Percentiles rank a stretch among this genome's conserved stretches.
Conservation (phyloP, 257 asterid species). For the Gentiana straminea region DNA sequence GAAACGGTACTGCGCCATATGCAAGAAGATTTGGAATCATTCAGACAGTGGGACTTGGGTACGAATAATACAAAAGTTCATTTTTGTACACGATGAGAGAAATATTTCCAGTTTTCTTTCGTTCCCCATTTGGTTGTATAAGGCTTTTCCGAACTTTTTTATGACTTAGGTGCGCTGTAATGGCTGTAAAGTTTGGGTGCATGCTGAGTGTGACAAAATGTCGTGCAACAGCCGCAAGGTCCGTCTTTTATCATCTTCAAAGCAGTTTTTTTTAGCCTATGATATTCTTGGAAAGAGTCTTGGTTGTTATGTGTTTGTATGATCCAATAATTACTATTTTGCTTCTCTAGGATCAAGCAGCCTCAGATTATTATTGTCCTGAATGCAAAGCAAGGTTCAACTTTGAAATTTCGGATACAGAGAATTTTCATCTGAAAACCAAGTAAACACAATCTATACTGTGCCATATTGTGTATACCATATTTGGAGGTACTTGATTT, state of each 20-base stretch:
- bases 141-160: neutral
- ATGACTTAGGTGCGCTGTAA: slow-evolving; percentile 64
- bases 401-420: slow-evolving; percentile 95
- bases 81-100: no score
- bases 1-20: slow-evolving; percentile 79
- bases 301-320: neutral
- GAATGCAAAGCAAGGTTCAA: slow-evolving; percentile 96
- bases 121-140: slow-evolving; percentile 4
- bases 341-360: slow-evolving; percentile 46
- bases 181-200: slow-evolving; percentile 98
- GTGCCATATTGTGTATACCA: slow-evolving; percentile 7
- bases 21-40: slow-evolving; percentile 81
- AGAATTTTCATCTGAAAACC: slow-evolving; percentile 40
- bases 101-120: neutral
- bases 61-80: slow-evolving; percentile 12
- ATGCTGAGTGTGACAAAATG: slow-evolving; percentile 86
- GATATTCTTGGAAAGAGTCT: neutral
- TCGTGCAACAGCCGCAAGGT: slow-evolving; percentile 55
- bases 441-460: slow-evolving; percentile 37
- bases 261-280: slow-evolving; percentile 10
- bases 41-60: slow-evolving; percentile 87
- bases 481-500: slow-evolving; percentile 4
- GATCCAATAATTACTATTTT: slow-evolving; percentile 5
- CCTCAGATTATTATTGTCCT: slow-evolving; percentile 78
- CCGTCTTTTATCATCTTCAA: slow-evolving; percentile 8